Evolutionary conservation across 2,329 filamentous ascomycete genomes (phyloP).

Genomic region (Verticillium alfalfae): DNA sequence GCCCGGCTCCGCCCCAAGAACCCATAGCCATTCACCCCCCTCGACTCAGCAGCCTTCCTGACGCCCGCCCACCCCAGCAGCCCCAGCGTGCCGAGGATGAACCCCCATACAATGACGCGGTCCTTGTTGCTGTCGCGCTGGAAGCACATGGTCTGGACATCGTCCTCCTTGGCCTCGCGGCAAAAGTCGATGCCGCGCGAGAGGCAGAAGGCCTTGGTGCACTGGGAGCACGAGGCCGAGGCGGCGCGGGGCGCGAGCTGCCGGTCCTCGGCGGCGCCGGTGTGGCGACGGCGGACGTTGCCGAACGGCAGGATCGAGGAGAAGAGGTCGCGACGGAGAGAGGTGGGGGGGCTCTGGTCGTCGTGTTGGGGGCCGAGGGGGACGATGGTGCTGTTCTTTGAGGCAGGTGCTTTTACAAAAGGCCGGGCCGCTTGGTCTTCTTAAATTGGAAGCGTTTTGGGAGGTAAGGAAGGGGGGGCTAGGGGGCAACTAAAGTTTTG

Average conservation of each 20-base stretch:
- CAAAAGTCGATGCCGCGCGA: slow-evolving; percentile 56
- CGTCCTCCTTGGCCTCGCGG: slow-evolving; percentile 54
- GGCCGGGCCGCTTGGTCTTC: slow-evolving; percentile 46
- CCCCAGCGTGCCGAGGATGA: slow-evolving; percentile 53
- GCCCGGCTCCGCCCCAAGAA: not conserved
- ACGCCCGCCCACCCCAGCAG: slow-evolving; percentile 56
- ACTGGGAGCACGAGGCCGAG: slow-evolving; percentile 50
- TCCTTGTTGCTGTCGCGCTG: slow-evolving; percentile 64
- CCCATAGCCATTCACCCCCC: slow-evolving; percentile 19
- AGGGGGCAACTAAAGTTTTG: slow-evolving; percentile 32
- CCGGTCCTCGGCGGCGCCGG: slow-evolving; percentile 2
- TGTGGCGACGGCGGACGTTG: slow-evolving; percentile 3
- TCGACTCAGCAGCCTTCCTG: slow-evolving; percentile 39
- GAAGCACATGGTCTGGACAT: slow-evolving; percentile 59
- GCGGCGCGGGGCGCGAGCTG: slow-evolving; percentile 22
- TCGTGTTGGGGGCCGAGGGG: slow-evolving; percentile 47
- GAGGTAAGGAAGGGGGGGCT: not conserved
- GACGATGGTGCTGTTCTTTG: slow-evolving; percentile 64
- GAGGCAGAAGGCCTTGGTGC: slow-evolving; percentile 61
- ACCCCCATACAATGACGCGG: slow-evolving; percentile 60
- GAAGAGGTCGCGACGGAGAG: slow-evolving; percentile 16
- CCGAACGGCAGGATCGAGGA: slow-evolving; percentile 11
- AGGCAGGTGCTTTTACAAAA: slow-evolving; percentile 70
- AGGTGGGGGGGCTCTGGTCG: slow-evolving; percentile 22
- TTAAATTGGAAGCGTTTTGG: no score